Percentiles rank a stretch among this genome's conserved stretches.
Evolutionary conservation across 306 rosid genomes (phyloP).

Genomic region (Cucumis melo): DNA sequence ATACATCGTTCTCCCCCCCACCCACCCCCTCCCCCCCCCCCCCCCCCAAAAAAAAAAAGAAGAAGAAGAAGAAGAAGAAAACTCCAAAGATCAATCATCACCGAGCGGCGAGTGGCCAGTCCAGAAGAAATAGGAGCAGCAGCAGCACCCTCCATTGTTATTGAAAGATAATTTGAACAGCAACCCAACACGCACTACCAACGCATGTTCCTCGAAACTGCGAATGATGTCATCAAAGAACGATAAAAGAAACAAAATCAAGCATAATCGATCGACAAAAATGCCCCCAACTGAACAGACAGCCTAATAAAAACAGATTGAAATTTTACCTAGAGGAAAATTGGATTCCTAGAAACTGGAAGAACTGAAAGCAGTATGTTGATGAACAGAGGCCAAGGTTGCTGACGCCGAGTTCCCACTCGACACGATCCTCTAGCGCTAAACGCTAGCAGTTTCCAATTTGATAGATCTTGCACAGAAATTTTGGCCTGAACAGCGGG

Average conservation of each 20-base stretch:
- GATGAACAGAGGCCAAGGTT: slow-evolving; percentile 17
- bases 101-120: slow-evolving; percentile 40
- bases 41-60: neutral
- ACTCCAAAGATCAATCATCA: slow-evolving; percentile 12
- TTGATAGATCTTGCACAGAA: slow-evolving; percentile 18
- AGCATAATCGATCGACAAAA: neutral
- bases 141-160: slow-evolving; percentile 37
- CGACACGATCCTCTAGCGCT: slow-evolving; percentile 17
- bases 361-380: neutral
- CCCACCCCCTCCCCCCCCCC: neutral
- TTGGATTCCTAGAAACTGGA: neutral
- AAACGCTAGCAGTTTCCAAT: slow-evolving; percentile 13
- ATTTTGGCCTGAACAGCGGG: neutral
- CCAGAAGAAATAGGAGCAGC: slow-evolving; percentile 42
- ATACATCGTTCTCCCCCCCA: neutral
- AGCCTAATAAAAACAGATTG: neutral
- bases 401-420: slow-evolving; percentile 23
- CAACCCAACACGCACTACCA: slow-evolving; percentile 17
- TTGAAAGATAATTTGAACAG: neutral
- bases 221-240: slow-evolving; percentile 24
- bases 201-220: slow-evolving; percentile 15
- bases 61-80: neutral
- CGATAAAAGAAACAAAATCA: slow-evolving; percentile 6
- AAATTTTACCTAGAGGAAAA: neutral
- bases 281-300: neutral